Percentiles rank a stretch among this genome's conserved stretches.
Conservation (phyloP, 257 asterid species). For the Capsicum baccatum region DNA sequence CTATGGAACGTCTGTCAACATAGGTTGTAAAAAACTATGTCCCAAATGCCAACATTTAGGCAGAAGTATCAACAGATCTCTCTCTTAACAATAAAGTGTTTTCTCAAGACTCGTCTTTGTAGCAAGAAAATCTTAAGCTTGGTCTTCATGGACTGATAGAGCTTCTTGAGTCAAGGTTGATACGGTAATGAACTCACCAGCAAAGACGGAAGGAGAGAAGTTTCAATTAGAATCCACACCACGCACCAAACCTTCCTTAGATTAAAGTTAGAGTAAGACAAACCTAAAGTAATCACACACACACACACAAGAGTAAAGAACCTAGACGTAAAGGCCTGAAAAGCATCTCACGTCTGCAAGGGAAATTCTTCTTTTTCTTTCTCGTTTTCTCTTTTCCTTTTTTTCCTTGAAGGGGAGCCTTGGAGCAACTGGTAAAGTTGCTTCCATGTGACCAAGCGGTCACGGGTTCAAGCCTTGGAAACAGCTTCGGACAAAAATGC, state of each 20-base stretch:
- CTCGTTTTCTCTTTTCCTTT: neutral
- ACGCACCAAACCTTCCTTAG: neutral
- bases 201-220: neutral
- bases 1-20: constrained; percentile 11
- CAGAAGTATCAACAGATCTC: neutral
- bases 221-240: constrained; percentile 11
- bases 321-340: neutral
- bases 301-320: neutral
- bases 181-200: neutral
- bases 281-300: neutral
- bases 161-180: constrained; percentile 12
- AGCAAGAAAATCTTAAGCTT: neutral
- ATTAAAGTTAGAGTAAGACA: constrained; percentile 16
- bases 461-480: too few relatives aligned
- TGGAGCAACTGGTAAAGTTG: too few relatives aligned
- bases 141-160: constrained; percentile 5
- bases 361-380: neutral
- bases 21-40: neutral
- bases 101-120: neutral
- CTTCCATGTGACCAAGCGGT: too few relatives aligned
- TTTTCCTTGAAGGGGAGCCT: too few relatives aligned
- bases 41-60: neutral
- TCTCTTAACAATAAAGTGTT: neutral
- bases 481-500: too few relatives aligned
- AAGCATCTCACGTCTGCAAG: neutral